These are phyloP conservation scores for Symbiodinium natans DNA, from an alignment of 73 alveolate species.

Conservation along the genomic window DNA sequence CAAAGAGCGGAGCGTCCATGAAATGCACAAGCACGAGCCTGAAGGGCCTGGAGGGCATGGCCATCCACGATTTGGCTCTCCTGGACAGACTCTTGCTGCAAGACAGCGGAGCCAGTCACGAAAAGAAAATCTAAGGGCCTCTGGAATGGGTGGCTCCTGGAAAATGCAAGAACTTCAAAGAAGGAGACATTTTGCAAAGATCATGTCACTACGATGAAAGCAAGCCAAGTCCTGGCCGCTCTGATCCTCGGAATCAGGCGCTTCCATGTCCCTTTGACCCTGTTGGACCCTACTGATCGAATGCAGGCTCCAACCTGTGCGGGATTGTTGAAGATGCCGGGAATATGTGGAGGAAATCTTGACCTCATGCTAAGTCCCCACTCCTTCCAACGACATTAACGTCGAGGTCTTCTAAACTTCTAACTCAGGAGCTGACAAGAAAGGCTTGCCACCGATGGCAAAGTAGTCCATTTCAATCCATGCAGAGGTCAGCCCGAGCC, in stretches of 20 bases:
- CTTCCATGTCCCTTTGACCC: background rate
- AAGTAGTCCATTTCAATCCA: slow-evolving; percentile 56
- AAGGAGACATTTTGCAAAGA: too few relatives aligned
- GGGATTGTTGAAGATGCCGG: slow-evolving; percentile 35
- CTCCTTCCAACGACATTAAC: background rate
- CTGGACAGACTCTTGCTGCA: background rate
- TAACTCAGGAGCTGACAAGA: background rate
- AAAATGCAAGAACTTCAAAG: too few relatives aligned
- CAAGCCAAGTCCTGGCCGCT: background rate
- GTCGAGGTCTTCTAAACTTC: background rate
- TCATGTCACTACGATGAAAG: background rate
- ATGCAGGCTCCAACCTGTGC: background rate
- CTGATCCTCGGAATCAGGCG: background rate
- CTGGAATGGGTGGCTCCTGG: too few relatives aligned
- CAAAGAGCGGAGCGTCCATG: background rate
- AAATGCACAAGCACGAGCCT: background rate
- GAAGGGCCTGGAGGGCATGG: slow-evolving; percentile 56
- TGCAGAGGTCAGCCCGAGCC: background rate
- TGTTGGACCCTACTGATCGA: too few relatives aligned
- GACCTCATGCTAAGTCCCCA: slow-evolving; percentile 3
- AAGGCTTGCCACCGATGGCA: slow-evolving; percentile 72
- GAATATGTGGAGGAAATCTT: slow-evolving; percentile 78
- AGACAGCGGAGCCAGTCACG: too few relatives aligned
- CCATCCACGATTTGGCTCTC: slow-evolving; percentile 7
- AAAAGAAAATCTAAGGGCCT: too few relatives aligned